These are phyloP conservation scores for Trichaptum fuscoviolaceum DNA, from an alignment of 768 basidiomycete genomes.

Conservation along the genomic window DNA sequence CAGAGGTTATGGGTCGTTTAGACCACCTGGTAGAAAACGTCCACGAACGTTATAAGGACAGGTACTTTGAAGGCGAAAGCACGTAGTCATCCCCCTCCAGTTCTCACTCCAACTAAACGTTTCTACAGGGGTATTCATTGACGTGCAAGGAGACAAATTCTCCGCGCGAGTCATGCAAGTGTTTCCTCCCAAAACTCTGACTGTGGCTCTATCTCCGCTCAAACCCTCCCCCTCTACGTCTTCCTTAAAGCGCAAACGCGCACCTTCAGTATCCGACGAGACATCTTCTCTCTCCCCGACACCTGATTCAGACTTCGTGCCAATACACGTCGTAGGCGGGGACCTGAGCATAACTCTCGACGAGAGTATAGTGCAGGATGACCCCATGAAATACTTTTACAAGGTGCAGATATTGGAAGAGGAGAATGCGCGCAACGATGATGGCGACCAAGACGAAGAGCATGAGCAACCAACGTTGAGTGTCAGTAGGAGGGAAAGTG, in stretches of 20 bases:
- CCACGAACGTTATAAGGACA: slow-evolving; percentile 93
- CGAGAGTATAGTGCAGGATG: slow-evolving; percentile 66
- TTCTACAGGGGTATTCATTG: slow-evolving; percentile 74
- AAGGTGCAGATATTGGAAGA: slow-evolving; percentile 79
- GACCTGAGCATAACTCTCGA: slow-evolving; percentile 74
- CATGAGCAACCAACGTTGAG: background rate
- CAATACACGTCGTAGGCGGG: slow-evolving; percentile 63
- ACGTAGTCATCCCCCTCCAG: slow-evolving; percentile 29
- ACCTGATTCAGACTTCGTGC: slow-evolving; percentile 39
- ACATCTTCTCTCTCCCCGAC: slow-evolving; percentile 35
- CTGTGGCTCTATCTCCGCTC: slow-evolving; percentile 33
- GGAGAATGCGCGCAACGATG: slow-evolving; percentile 47
- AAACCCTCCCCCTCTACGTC: slow-evolving; percentile 15
- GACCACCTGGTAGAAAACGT: slow-evolving; percentile 94
- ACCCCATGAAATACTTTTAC: slow-evolving; percentile 81
- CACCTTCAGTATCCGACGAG: slow-evolving; percentile 16
- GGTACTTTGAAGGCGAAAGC: slow-evolving; percentile 92
- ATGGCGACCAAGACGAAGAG: slow-evolving; percentile 6
- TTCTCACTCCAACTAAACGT: slow-evolving; percentile 5
- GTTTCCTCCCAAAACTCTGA: slow-evolving; percentile 54
- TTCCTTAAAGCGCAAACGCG: slow-evolving; percentile 22
- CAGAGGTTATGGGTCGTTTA: slow-evolving; percentile 95
- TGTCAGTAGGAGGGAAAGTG: background rate
- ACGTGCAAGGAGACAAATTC: slow-evolving; percentile 84
- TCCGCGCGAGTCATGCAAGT: slow-evolving; percentile 78